Evolutionary conservation across 2,329 filamentous ascomycete species (phyloP), one percentile per base, ranked within the genome.

Genomic region (Sporothrix dimorphospora): DNA sequence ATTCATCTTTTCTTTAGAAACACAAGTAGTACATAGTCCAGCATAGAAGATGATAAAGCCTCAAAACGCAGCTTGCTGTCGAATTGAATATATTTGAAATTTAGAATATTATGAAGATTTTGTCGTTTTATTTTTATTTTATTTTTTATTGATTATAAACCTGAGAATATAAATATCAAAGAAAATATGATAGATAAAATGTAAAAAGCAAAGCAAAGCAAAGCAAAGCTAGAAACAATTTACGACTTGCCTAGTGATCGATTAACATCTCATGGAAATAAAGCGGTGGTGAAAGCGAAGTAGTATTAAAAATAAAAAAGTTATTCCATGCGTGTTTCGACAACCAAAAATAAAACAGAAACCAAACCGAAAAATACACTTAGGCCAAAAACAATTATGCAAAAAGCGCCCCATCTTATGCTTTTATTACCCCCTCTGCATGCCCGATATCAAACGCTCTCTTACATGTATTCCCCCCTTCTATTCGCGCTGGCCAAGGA

Each of bases 401-500:
- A 65, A 45, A 40, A 65, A 65, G 59, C 59, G 59, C 59, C 21
- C 38, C 12, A 45, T 27, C 38, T 2, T 45, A 21, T 66, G 24
- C 42, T 49, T 51, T 51, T 51, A 14, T 14, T 24, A 47, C 40
- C 24, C 38, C 14, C 9, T 30, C 16, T 27, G 40, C 14, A 4
- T 30, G 16, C 7, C 21, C 40, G 3, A 19, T 11, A 27, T n/a
- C 4, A 45, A 27, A 8, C 14, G 6, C 21, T 66, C 19, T 14
- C 7, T 34, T 24, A 12, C 61, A 8, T 14, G 27, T 65, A 21
- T 34, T 27, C 30, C 9, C 21, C 9, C 19, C 21, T 21, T 27
- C 21, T 66, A 66, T 16, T 66, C 61, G 12, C 4, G 65, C 76
- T 83, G 81, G 0, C 81, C 81, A 40, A 83, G 74, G 8, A 79